phyloP scores from a whole-genome alignment of 2,329 filamentous ascomycete species.

The Beauveria scarabaeidicola region DNA sequence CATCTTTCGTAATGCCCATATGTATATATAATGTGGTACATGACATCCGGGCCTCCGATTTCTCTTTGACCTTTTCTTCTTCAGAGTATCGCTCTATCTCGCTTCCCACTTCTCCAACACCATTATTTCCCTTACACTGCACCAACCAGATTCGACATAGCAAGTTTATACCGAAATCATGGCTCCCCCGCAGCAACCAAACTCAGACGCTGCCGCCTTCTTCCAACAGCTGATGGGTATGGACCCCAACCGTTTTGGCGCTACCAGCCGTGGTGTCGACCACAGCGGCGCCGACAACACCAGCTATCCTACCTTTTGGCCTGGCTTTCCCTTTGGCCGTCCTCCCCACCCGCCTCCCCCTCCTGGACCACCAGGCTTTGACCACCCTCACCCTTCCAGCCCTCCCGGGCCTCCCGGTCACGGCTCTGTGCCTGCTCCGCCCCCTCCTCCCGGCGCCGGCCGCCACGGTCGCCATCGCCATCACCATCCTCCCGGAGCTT shows the following conservation, averaged over 20 bases:
- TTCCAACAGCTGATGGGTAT: conserved; percentile 27
- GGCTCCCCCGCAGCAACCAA: background rate
- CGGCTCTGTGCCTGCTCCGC: background rate
- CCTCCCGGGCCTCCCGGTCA: background rate
- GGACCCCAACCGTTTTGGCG: conserved; percentile 19
- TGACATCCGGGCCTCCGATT: background rate
- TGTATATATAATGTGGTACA: background rate
- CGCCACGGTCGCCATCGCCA: conserved; percentile 12
- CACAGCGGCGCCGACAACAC: conserved; percentile 2
- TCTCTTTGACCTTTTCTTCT: background rate
- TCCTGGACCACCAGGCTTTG: conserved; percentile 12
- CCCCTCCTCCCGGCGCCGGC: conserved; percentile 9
- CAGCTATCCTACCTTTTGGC: conserved; percentile 19
- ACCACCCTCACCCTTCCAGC: conserved; percentile 16
- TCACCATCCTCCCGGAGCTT: conserved; percentile 15
- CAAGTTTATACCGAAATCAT: background rate
- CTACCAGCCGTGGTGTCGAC: conserved; percentile 30
- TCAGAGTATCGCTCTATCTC: background rate
- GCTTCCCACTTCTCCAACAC: background rate
- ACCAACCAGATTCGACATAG: background rate
- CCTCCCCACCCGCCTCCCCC: conserved; percentile 1
- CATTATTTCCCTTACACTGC: background rate
- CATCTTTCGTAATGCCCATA: background rate
- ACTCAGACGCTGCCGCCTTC: background rate
- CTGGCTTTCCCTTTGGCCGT: conserved; percentile 26